phyloP scores from a whole-genome alignment of 345 rosid species.

The Arabidopsis suecica region DNA sequence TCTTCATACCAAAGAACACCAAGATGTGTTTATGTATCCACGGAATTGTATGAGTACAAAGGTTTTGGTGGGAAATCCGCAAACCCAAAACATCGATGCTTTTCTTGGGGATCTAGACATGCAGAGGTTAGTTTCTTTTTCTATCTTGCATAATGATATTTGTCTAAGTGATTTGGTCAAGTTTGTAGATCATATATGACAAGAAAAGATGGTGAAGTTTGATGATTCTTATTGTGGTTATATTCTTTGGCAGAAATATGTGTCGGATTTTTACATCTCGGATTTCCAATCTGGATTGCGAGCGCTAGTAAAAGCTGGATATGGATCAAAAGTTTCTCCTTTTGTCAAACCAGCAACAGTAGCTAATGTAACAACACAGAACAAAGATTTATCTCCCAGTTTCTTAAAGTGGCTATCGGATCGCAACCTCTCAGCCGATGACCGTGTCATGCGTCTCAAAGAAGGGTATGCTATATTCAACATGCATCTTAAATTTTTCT shows the following conservation, averaged over 20 bases:
- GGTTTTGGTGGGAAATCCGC: conserved; percentile 84
- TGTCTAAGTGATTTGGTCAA: neutral
- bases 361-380: conserved; percentile 66
- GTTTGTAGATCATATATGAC: neutral
- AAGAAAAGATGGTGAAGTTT: neutral
- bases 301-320: conserved; percentile 90
- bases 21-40: conserved; percentile 86
- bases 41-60: conserved; percentile 82
- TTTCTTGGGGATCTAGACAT: conserved; percentile 90
- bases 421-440: conserved; percentile 74
- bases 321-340: conserved; percentile 90
- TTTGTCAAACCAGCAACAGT: conserved; percentile 78
- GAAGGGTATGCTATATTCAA: conserved; percentile 67
- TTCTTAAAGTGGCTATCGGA: conserved; percentile 83
- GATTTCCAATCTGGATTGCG: conserved; percentile 93
- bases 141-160: neutral
- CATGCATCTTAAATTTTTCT: neutral
- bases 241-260: conserved; percentile 65
- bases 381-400: conserved; percentile 69
- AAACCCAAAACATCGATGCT: conserved; percentile 72
- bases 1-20: conserved; percentile 82
- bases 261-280: conserved; percentile 89
- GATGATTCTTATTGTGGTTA: conserved; percentile 10
- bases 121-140: conserved; percentile 55
- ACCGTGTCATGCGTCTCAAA: conserved; percentile 82